A percentile compares a stretch with the other conserved stretches of the same genome.
Evolutionary conservation across 768 basidiomycete genomes (phyloP).

Genomic region (Boletus subparvulus): DNA sequence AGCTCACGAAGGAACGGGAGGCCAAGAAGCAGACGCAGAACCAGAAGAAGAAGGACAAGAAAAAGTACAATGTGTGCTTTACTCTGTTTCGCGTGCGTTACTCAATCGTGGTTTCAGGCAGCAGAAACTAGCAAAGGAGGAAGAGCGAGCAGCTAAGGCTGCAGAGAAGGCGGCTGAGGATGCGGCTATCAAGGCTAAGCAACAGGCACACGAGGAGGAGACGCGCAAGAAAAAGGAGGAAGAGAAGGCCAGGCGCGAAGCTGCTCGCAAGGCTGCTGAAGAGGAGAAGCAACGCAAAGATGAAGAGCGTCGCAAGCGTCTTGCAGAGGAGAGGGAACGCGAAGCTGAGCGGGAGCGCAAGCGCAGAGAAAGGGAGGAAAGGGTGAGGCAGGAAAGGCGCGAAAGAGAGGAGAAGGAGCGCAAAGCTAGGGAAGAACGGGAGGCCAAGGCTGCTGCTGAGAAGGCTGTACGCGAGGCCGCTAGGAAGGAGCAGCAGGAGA

Average conservation of each 20-base stretch:
- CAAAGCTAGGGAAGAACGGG: conserved; percentile 62
- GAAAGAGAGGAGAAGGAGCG: conserved; percentile 65
- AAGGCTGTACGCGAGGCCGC: conserved; percentile 42
- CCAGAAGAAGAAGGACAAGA: conserved; percentile 99
- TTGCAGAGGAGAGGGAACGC: conserved; percentile 77
- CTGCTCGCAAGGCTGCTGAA: conserved; percentile 69
- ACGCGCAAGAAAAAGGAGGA: conserved; percentile 81
- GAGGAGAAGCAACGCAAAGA: conserved; percentile 83
- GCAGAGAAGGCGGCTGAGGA: conserved; percentile 89
- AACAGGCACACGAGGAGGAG: conserved; percentile 77
- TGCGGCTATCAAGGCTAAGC: conserved; percentile 72
- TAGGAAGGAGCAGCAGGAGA: conserved; percentile 50
- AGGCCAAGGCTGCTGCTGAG: conserved; percentile 52
- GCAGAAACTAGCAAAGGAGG: conserved; percentile 92
- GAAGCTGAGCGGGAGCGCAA: conserved; percentile 75
- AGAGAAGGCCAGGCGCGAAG: conserved; percentile 77
- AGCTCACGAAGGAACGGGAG: conserved; percentile 80
- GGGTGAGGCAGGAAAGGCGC: conserved; percentile 46
- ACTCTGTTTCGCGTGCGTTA: not conserved
- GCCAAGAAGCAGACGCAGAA: conserved; percentile 90
- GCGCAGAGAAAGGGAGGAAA: conserved; percentile 74
- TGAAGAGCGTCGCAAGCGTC: conserved; percentile 76
- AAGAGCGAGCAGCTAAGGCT: conserved; percentile 79
- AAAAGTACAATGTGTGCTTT: conserved; percentile 57
- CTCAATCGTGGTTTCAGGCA: conserved; percentile 47